Evolutionary conservation across 2,329 filamentous ascomycete genomes (phyloP).

Genomic region (Fusarium sp.): DNA sequence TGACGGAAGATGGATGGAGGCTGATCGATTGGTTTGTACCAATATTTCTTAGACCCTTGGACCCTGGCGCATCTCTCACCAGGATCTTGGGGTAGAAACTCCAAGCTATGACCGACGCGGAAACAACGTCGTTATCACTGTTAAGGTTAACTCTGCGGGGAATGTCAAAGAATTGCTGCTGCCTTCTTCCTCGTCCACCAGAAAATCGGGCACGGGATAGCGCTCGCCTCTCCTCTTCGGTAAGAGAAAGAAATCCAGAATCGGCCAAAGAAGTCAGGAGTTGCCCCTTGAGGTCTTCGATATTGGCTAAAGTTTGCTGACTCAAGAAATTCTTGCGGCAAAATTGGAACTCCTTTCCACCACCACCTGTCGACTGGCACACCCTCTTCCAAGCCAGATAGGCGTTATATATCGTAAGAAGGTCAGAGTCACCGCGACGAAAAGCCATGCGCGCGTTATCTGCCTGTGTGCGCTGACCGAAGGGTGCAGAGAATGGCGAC

Average conservation of each 20-base stretch:
- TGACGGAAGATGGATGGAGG: conserved; percentile 88
- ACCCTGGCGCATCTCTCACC: conserved; percentile 74
- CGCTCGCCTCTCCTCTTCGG: conserved; percentile 74
- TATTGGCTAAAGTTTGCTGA: conserved; percentile 87
- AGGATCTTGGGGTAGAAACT: conserved; percentile 96
- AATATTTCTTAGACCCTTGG: conserved; percentile 88
- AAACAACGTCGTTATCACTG: conserved; percentile 81
- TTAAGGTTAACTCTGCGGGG: conserved; percentile 79
- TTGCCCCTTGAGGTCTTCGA: conserved; percentile 95
- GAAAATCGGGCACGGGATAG: conserved; percentile 75
- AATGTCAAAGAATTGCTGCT: conserved; percentile 83
- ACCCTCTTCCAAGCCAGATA: conserved; percentile 90
- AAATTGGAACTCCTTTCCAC: conserved; percentile 84
- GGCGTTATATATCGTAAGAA: conserved; percentile 93
- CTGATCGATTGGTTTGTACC: conserved; percentile 92
- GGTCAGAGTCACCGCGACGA: conserved; percentile 87
- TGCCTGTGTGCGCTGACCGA: conserved; percentile 84
- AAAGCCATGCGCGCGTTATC: conserved; percentile 83
- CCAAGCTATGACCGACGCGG: conserved; percentile 87
- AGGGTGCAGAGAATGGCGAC: conserved; percentile 88
- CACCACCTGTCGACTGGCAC: conserved; percentile 71
- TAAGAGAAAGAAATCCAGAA: conserved; percentile 82
- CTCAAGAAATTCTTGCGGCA: conserved; percentile 95
- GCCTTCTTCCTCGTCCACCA: conserved; percentile 63
- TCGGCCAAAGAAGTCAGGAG: conserved; percentile 87